Base-by-base conservation (phyloP, 2,329 filamentous ascomycete species). In the Botrytis medusae region DNA sequence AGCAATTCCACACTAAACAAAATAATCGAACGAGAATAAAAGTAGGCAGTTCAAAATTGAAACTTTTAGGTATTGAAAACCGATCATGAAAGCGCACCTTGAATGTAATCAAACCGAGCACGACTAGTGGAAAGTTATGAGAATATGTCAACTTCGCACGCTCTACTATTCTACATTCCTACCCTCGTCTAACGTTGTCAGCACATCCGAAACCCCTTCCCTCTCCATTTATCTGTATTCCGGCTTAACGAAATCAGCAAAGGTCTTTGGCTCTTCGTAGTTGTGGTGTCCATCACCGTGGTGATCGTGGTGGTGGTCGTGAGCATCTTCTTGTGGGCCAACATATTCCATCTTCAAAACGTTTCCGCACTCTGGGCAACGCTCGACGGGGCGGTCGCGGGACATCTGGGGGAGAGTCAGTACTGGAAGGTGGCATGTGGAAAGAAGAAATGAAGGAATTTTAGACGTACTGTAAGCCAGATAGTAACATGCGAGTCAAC, bases 271-370 rank as follows among this genome's bases (percentile, higher is more conserved):
- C 86, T 97, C 94, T 86, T 96, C 94, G 83, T 87, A 76, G 37
- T 59, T 87, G 79, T 84, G 82, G 81, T 89, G 86, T 80, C 84
- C 82, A 83, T 87, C 86, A 79, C 83, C 82, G 80, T 83, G 80
- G 77, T 80, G 79, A 4, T 72, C 76, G 80, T 90, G 87, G 82
- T 89, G 89, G 80, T 89, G 86, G 74, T 81, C 81, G 81, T 90
- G 87, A 76, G 84, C 85, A 79, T 86, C 84, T 83, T 93, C 92
- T 82, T 91, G 83, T 69, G 94, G 91, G 75, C 96, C 96, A 78
- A 97, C 86, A 85, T 97, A 99, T 83, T 98, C 92, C 93, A 98
- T 96, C 91, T 97, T 97, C 88, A 97, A 95, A 79, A 96, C 93
- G 83, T 91, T 93, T 79, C 96, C 96, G 86, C 96, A 99, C 88